Evolutionary conservation across 495 filamentous ascomycete genomes (phyloP), one percentile per base, ranked within the genome.

Genomic region (Aspergillus heteromorphus): DNA sequence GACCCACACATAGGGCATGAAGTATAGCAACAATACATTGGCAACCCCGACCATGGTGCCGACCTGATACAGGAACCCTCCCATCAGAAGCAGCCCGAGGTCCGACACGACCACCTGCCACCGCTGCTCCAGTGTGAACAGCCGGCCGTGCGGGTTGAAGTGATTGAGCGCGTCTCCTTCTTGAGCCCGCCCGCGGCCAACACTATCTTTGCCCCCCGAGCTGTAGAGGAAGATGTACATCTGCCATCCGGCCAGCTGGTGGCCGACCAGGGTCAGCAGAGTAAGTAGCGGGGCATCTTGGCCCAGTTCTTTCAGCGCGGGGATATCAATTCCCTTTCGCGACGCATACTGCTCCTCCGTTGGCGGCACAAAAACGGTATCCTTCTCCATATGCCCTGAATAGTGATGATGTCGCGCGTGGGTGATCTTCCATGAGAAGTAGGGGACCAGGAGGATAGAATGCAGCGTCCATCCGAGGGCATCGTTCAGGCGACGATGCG

Each of bases 401-500:
- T 73, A 75, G 49, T 77, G 85, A 73, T 88, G 85, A 64, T 88
- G 85, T 54, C 83, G 82, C 60, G 78, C 77, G 56, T 88, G 85
- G 43, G 82, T 84, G 62, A 86, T 82, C 71, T 87, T 83, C 85
- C 85, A 88, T 17, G 83, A 86, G 68, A 84, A 85, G 73, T 83
- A 87, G 1, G 85, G 85, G 4, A 87, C 84, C 53, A 85, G 72
- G 5, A 87, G 73, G 17, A 74, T 65, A 1, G 83, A 87, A 61
- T 88, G 85, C 49, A 76, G 65, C 53, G 83, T 67, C 78, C 82
- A 84, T 11, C 85, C 85, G 51, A 86, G 78, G 53, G 76, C 75
- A 53, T 85, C 79, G 59, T 88, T 88, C 16, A 87, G 68, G 23
- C 40, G 66, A 57, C 78, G 75, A 55, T 72, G 77, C 5, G 74